Evolutionary conservation across 2,329 filamentous ascomycete species (phyloP).

Genomic region (Ophidiomyces ophidiicola): DNA sequence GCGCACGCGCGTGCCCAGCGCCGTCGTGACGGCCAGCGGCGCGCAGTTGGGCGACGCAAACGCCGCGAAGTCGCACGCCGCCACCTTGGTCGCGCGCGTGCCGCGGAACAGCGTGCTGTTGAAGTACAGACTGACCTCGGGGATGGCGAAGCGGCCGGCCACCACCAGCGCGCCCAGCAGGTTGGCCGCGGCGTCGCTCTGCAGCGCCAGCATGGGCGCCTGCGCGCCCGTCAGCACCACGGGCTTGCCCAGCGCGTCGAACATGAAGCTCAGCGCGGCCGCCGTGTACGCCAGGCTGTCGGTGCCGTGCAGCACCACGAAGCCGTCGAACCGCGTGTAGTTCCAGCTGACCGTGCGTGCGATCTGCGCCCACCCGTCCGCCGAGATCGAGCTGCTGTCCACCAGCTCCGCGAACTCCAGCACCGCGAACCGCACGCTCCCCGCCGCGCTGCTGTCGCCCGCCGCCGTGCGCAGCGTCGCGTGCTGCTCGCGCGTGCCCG

Average conservation of each 20-base stretch:
- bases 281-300: slow-evolving; percentile 83
- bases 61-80: slow-evolving; percentile 71
- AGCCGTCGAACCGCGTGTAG: slow-evolving; percentile 79
- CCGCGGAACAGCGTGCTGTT: slow-evolving; percentile 82
- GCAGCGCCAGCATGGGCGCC: slow-evolving; percentile 77
- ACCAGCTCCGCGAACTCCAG: slow-evolving; percentile 74
- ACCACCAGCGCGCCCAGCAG: slow-evolving; percentile 78
- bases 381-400: slow-evolving; percentile 82
- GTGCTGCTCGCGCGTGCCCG: slow-evolving; percentile 45
- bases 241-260: slow-evolving; percentile 79
- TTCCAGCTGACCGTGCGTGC: slow-evolving; percentile 68
- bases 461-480: slow-evolving; percentile 67
- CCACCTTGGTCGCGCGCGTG: slow-evolving; percentile 78
- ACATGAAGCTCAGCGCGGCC: slow-evolving; percentile 85
- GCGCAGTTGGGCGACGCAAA: slow-evolving; percentile 81
- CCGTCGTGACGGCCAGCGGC: slow-evolving; percentile 69
- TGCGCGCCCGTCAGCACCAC: slow-evolving; percentile 75
- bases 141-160: slow-evolving; percentile 82
- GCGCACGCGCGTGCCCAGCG: slow-evolving; percentile 65
- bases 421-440: slow-evolving; percentile 71
- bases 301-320: slow-evolving; percentile 82
- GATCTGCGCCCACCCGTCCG: slow-evolving; percentile 74
- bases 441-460: too few species aligned
- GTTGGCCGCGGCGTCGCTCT: slow-evolving; percentile 86
- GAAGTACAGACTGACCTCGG: slow-evolving; percentile 89